Conservation (phyloP, 495 filamentous ascomycete genomes). For the Apiosordaria backusii region DNA sequence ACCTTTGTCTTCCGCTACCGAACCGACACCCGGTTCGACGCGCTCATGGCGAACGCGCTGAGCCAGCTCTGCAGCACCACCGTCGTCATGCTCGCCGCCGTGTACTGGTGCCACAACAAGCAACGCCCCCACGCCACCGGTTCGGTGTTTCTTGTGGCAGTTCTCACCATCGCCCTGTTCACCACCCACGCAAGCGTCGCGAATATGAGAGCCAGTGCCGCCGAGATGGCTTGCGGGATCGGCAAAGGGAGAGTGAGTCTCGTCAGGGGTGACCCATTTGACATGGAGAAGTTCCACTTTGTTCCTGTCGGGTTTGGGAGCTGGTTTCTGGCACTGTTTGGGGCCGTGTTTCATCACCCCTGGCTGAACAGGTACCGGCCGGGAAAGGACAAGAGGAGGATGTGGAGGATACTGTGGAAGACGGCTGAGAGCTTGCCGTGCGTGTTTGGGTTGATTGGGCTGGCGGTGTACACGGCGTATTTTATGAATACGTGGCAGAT, state of each 20-base stretch:
- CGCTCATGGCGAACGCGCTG: slow-evolving; percentile 24
- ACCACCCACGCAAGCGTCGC: slow-evolving; percentile 18
- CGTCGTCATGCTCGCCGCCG: slow-evolving; percentile 20
- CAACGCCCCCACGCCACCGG: slow-evolving; percentile 15
- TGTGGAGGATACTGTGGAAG: slow-evolving; percentile 9
- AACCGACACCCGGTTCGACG: slow-evolving; percentile 24
- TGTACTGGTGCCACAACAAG: slow-evolving; percentile 21
- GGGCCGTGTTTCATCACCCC: slow-evolving; percentile 19
- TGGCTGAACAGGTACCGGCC: slow-evolving; percentile 3
- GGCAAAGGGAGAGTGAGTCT: slow-evolving; percentile 9
- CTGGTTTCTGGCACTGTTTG: slow-evolving; percentile 18
- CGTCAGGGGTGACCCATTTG: slow-evolving; percentile 10
- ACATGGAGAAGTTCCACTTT: slow-evolving; percentile 18
- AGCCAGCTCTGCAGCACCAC: slow-evolving; percentile 21
- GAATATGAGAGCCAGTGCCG: slow-evolving; percentile 17
- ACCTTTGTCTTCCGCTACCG: slow-evolving; percentile 22
- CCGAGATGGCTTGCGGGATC: slow-evolving; percentile 18
- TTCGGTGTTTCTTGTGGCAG: slow-evolving; percentile 5
- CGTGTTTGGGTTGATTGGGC: slow-evolving; percentile 13
- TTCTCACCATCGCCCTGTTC: slow-evolving; percentile 20
- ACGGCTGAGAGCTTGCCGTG: slow-evolving; percentile 12
- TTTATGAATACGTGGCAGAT: slow-evolving; percentile 23
- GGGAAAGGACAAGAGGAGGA: not conserved
- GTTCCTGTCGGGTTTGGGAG: slow-evolving; percentile 16
- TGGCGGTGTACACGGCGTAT: slow-evolving; percentile 18